Conservation (phyloP, 2,329 filamentous ascomycete species). For the Leptographium wingfieldii region DNA sequence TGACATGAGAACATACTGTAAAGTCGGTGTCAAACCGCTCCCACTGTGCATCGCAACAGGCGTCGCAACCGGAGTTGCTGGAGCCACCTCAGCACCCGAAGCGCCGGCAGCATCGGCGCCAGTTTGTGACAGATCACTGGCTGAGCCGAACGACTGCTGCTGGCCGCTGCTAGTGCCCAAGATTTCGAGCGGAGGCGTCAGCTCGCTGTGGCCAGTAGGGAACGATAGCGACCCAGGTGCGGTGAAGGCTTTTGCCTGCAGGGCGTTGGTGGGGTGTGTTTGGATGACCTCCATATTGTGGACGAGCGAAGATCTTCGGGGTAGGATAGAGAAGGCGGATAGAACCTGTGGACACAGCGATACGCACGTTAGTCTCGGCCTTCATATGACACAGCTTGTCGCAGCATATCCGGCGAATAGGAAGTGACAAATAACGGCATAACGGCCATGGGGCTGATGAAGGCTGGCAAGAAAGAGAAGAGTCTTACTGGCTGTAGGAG, state of each 20-base stretch:
- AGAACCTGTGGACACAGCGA: background rate
- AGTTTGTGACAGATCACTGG: background rate
- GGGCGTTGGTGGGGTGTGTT: conserved; percentile 81
- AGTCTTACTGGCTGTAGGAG: conserved; percentile 61
- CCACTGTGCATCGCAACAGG: conserved; percentile 71
- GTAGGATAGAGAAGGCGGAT: background rate
- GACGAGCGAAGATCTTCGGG: background rate
- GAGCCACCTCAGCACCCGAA: conserved; percentile 57
- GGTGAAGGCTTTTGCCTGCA: conserved; percentile 92
- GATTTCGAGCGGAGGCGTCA: conserved; percentile 64
- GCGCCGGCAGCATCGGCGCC: background rate
- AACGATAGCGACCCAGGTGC: conserved; percentile 87
- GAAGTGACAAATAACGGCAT: background rate
- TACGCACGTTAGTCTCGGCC: background rate
- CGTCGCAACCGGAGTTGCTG: conserved; percentile 82
- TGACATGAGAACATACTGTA: conserved; percentile 71
- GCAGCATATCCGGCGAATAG: background rate
- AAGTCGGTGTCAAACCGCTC: conserved; percentile 80
- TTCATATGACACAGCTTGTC: background rate
- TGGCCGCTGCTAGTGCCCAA: background rate
- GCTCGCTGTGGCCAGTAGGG: conserved; percentile 68
- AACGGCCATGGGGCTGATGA: background rate
- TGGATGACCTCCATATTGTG: conserved; percentile 68
- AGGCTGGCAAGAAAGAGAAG: background rate
- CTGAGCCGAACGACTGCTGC: background rate